Evolutionary conservation across 768 basidiomycete genomes (phyloP).

Genomic region (Tephrocybe sp.): DNA sequence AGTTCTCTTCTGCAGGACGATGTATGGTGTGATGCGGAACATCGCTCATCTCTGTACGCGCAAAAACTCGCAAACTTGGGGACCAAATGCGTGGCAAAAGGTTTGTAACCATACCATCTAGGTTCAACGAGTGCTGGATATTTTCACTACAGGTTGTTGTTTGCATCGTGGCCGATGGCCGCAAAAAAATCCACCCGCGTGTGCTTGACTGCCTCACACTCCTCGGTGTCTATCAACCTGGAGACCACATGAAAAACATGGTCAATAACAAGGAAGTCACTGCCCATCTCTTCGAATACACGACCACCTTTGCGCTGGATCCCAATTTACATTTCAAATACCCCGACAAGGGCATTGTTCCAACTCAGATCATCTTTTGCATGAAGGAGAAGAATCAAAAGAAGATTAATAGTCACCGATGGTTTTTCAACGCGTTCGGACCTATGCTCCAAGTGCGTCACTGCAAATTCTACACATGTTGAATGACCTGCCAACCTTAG

Average conservation of each 20-base stretch:
- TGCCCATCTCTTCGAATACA: constrained; percentile 78
- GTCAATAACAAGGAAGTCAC: constrained; percentile 68
- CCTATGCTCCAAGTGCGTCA: constrained; percentile 70
- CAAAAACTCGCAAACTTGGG: constrained; percentile 93
- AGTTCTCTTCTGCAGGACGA: constrained; percentile 85
- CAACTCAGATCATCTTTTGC: constrained; percentile 91
- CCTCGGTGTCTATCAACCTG: constrained; percentile 84
- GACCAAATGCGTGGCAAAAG: constrained; percentile 96
- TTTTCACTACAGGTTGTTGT: constrained; percentile 69
- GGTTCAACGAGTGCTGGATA: not conserved
- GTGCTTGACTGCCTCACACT: constrained; percentile 89
- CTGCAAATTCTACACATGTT: not conserved
- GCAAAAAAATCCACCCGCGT: constrained; percentile 78
- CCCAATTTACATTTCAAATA: constrained; percentile 81
- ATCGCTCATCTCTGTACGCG: constrained; percentile 81
- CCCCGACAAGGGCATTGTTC: constrained; percentile 91
- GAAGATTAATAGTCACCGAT: constrained; percentile 95
- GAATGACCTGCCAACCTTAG: not conserved
- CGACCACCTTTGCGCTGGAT: constrained; percentile 77
- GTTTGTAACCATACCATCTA: constrained; percentile 30
- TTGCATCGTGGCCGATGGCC: constrained; percentile 88
- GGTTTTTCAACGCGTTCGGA: constrained; percentile 97
- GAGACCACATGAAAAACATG: constrained; percentile 51
- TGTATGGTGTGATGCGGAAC: constrained; percentile 94
- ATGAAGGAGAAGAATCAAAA: constrained; percentile 94